Conservation (phyloP, 345 rosid species). For the Rhodamnia argentea region DNA sequence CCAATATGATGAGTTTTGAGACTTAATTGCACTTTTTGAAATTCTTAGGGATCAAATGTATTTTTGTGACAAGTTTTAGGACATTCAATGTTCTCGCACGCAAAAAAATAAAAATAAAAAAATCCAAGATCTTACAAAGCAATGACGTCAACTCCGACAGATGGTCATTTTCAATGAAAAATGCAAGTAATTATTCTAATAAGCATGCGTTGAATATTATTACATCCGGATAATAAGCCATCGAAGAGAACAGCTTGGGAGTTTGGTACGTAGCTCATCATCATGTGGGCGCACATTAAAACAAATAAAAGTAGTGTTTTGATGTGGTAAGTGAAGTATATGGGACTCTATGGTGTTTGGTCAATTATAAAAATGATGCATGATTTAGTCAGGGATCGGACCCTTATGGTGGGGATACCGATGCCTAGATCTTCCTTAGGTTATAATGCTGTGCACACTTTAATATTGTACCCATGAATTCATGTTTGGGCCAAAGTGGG, state of each 20-base stretch:
- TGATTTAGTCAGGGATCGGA: constrained; percentile 5
- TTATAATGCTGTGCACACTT: constrained; percentile 1
- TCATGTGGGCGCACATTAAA: not conserved
- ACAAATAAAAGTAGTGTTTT: not conserved
- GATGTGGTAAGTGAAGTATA: not conserved
- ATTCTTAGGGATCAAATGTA: too few relatives aligned
- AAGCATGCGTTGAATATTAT: not conserved
- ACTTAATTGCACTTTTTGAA: too few relatives aligned
- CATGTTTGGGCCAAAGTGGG: constrained; percentile 12
- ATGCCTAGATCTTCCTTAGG: not conserved
- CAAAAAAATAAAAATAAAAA: not conserved
- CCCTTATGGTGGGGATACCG: not conserved
- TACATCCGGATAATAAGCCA: not conserved
- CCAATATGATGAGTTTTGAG: too few relatives aligned
- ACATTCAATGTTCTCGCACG: too few relatives aligned
- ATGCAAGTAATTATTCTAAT: not conserved
- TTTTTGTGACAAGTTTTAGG: too few relatives aligned
- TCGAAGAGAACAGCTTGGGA: not conserved
- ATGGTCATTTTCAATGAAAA: not conserved
- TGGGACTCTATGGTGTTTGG: not conserved
- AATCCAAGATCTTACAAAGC: not conserved
- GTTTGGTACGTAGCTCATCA: not conserved
- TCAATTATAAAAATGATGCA: constrained; percentile 7
- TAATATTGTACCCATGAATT: constrained; percentile 5
- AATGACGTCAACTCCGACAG: constrained; percentile 2